Evolutionary conservation across 2,329 filamentous ascomycete genomes (phyloP).

Genomic region (Didymosphaeria variabile): DNA sequence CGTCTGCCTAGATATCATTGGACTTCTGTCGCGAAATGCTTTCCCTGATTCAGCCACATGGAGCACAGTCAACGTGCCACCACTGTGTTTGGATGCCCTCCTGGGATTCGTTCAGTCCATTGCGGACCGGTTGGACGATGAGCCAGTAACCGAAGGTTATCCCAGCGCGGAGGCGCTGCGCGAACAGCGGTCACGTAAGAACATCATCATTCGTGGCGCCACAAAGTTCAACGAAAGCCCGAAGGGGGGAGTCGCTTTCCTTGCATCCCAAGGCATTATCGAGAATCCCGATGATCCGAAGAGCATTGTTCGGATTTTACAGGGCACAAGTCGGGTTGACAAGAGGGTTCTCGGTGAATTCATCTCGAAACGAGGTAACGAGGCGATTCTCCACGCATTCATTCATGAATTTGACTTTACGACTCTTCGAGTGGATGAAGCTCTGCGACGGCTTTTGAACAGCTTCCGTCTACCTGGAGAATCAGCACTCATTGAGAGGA

Average conservation of each 20-base stretch:
- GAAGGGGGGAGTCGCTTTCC: conserved; percentile 85
- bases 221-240: conserved; percentile 95
- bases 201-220: conserved; percentile 85
- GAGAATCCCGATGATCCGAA: conserved; percentile 75
- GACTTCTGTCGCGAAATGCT: conserved; percentile 89
- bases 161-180: conserved; percentile 72
- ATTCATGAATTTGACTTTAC: conserved; percentile 88
- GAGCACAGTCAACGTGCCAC: conserved; percentile 98
- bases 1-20: conserved; percentile 94
- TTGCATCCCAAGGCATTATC: conserved; percentile 87
- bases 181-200: conserved; percentile 81
- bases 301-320: conserved; percentile 86
- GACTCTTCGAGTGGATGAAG: conserved; percentile 88
- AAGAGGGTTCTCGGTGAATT: conserved; percentile 93
- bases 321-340: conserved; percentile 85
- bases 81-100: conserved; percentile 90
- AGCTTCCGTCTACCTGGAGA: conserved; percentile 95
- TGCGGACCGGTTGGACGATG: conserved; percentile 81
- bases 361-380: conserved; percentile 89
- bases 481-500: conserved; percentile 89
- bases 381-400: conserved; percentile 83
- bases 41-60: conserved; percentile 97
- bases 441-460: conserved; percentile 84
- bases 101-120: conserved; percentile 92
- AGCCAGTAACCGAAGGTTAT: conserved; percentile 69